phyloP scores from a whole-genome alignment of 495 filamentous ascomycete genomes.

The Neurospora sublineolata region DNA sequence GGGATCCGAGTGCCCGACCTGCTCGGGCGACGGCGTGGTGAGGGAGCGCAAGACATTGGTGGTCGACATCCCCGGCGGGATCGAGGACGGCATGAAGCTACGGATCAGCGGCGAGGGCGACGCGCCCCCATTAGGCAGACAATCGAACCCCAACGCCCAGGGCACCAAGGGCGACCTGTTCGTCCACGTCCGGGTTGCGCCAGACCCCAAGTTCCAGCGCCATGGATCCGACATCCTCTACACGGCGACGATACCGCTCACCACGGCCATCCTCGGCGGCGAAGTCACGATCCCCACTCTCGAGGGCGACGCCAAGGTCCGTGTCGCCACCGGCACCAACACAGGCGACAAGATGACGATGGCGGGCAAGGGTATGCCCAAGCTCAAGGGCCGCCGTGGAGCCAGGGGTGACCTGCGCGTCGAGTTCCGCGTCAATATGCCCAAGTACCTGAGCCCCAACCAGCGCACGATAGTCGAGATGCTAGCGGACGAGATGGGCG shows the following conservation, averaged over 20 bases:
- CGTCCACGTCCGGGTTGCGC: conserved; percentile 69
- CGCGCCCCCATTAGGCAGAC: conserved; percentile 59
- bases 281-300: conserved; percentile 83
- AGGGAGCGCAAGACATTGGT: conserved; percentile 67
- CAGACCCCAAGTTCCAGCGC: conserved; percentile 78
- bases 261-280: conserved; percentile 84
- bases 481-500: conserved; percentile 86
- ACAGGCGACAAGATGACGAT: conserved; percentile 87
- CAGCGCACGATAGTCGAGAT: conserved; percentile 89
- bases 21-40: conserved; percentile 66
- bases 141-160: conserved; percentile 43
- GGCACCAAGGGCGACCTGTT: conserved; percentile 72
- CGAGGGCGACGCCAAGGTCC: conserved; percentile 77
- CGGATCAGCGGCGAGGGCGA: conserved; percentile 76
- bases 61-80: conserved; percentile 84
- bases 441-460: conserved; percentile 79
- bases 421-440: conserved; percentile 91
- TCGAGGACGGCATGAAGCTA: conserved; percentile 91
- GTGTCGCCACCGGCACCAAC: conserved; percentile 77
- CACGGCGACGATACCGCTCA: conserved; percentile 81
- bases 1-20: conserved; percentile 68
- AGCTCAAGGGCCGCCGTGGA: conserved; percentile 44
- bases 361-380: conserved; percentile 84
- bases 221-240: conserved; percentile 82
- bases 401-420: conserved; percentile 73